These are phyloP conservation scores for Cercospora janseana DNA, from an alignment of 2,329 filamentous ascomycete species.

Conservation along the genomic window DNA sequence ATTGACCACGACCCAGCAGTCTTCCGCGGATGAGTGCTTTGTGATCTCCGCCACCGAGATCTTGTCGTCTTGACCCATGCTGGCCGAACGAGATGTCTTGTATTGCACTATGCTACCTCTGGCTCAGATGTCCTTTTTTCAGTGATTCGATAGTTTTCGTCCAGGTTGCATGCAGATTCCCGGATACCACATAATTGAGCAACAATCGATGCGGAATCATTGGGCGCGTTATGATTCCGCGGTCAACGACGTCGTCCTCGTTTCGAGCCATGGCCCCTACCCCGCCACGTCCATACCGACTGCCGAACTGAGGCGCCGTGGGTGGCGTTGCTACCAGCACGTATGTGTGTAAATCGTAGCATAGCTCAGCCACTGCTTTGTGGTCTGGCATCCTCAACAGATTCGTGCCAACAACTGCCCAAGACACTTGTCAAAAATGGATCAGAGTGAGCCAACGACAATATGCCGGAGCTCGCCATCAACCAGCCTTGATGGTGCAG, in stretches of 20 bases:
- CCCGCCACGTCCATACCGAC: constrained; percentile 5
- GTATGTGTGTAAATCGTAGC: not conserved
- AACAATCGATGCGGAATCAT: constrained; percentile 10
- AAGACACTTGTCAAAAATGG: not conserved
- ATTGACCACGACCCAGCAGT: constrained; percentile 66
- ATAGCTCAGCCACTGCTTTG: no score
- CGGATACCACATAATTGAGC: no score
- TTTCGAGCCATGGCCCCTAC: constrained; percentile 2
- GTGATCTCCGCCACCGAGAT: constrained; percentile 35
- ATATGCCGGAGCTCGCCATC: no score
- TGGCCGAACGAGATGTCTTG: not conserved
- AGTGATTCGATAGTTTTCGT: no score
- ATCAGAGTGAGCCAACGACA: no score
- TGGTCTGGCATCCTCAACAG: not conserved
- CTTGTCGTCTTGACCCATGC: constrained; percentile 12
- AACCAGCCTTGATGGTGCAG: no score
- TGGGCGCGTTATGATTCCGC: constrained; percentile 6
- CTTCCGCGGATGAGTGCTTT: constrained; percentile 37
- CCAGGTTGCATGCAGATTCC: no score
- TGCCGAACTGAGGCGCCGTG: constrained; percentile 12
- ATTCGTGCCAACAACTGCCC: not conserved
- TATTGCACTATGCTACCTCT: not conserved
- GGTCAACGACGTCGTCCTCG: constrained; percentile 7
- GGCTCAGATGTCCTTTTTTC: no score
- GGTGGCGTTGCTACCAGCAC: not conserved